Conservation (phyloP, 495 filamentous ascomycete species). For the Corynascus novoguineensis region DNA sequence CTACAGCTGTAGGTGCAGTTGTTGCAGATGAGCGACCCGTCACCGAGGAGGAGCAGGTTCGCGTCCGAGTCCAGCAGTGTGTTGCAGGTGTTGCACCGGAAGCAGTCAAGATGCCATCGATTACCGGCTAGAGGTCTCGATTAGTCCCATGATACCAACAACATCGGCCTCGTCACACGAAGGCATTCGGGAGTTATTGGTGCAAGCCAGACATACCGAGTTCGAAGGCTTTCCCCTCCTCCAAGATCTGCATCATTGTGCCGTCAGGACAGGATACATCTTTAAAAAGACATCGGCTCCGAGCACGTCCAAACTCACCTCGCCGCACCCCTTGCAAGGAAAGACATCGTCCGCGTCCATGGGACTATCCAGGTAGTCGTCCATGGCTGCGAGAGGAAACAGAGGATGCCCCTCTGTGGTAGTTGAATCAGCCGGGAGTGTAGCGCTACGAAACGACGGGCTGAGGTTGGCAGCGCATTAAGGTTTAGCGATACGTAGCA, state of each 20-base stretch:
- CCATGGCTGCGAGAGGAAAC: slow-evolving; percentile 30
- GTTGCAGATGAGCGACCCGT: slow-evolving; percentile 97
- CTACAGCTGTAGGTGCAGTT: slow-evolving; percentile 99
- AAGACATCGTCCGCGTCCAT: slow-evolving; percentile 87
- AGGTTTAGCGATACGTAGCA: not conserved
- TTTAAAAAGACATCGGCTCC: not conserved
- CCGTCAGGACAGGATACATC: slow-evolving; percentile 13
- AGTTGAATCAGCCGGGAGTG: not conserved
- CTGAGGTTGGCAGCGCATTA: not conserved
- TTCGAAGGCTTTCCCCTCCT: slow-evolving; percentile 98
- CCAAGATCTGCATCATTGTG: slow-evolving; percentile 59
- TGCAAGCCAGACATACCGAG: slow-evolving; percentile 61
- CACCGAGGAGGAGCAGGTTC: slow-evolving; percentile 92
- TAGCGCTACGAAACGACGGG: not conserved
- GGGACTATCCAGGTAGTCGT: slow-evolving; percentile 70
- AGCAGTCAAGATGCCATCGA: slow-evolving; percentile 99
- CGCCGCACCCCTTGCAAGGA: slow-evolving; percentile 96
- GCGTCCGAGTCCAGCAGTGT: slow-evolving; percentile 97
- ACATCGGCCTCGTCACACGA: not conserved
- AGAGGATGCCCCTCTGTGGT: not conserved
- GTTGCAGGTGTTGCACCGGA: slow-evolving; percentile 93
- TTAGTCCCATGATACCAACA: not conserved
- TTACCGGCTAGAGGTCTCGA: slow-evolving; percentile 71
- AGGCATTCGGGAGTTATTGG: not conserved
- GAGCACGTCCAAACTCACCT: slow-evolving; percentile 51